Conservation (phyloP, 2,329 filamentous ascomycete species). For the Trichophyton rubrum region DNA sequence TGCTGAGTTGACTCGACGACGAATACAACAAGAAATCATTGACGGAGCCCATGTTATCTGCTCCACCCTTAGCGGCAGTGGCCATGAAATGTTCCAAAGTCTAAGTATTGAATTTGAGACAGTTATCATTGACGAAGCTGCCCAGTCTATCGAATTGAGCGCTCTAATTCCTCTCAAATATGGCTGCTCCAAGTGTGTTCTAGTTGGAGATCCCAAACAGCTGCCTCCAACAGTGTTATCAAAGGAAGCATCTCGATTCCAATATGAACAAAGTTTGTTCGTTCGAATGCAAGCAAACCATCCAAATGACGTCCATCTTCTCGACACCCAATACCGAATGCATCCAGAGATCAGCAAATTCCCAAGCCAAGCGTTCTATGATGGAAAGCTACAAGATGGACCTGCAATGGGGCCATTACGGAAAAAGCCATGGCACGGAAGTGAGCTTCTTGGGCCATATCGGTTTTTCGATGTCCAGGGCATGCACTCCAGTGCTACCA, state of each 20-base stretch:
- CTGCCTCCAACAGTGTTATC: slow-evolving; percentile 91
- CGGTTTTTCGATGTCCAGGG: slow-evolving; percentile 95
- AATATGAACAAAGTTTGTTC: slow-evolving; percentile 96
- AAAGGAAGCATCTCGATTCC: slow-evolving; percentile 78
- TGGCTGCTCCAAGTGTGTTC: slow-evolving; percentile 87
- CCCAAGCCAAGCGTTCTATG: slow-evolving; percentile 85
- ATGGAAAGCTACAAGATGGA: slow-evolving; percentile 74
- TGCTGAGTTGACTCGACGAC: slow-evolving; percentile 69
- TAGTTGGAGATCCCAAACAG: slow-evolving; percentile 96
- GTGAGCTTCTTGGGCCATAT: slow-evolving; percentile 72
- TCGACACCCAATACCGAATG: slow-evolving; percentile 99
- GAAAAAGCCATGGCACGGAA: slow-evolving; percentile 72
- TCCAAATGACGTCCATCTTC: slow-evolving; percentile 73
- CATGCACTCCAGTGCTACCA: slow-evolving; percentile 65
- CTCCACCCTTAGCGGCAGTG: slow-evolving; percentile 85
- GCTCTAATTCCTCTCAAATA: slow-evolving; percentile 96
- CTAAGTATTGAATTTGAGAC: slow-evolving; percentile 96
- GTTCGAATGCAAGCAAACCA: slow-evolving; percentile 95
- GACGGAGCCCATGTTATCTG: slow-evolving; percentile 87
- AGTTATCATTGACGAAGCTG: slow-evolving; percentile 94
- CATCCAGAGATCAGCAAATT: slow-evolving; percentile 91
- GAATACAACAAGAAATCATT: slow-evolving; percentile 81
- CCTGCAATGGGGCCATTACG: slow-evolving; percentile 67
- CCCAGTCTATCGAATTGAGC: slow-evolving; percentile 94
- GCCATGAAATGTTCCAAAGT: slow-evolving; percentile 93